phyloP scores from a whole-genome alignment of 306 rosid genomes.

The Nissolia schottii region DNA sequence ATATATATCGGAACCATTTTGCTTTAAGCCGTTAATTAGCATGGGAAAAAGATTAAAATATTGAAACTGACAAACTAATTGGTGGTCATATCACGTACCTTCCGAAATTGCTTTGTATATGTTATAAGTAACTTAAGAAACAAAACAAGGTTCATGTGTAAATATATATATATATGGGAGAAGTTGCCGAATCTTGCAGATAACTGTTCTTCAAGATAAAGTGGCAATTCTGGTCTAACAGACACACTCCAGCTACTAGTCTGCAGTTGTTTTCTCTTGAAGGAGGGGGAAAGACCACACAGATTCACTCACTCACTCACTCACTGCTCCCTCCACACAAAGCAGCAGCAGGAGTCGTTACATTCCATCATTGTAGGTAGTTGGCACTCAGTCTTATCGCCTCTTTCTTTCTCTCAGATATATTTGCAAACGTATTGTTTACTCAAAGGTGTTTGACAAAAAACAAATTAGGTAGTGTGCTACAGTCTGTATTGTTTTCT shows the following conservation, averaged over 20 bases:
- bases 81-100: no score
- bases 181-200: conserved; percentile 21
- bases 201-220: conserved; percentile 13
- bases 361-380: conserved; percentile 29
- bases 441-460: conserved; percentile 28
- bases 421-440: conserved; percentile 31
- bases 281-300: conserved; percentile 14
- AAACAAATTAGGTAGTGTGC: background rate
- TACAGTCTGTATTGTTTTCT: no score
- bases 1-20: no score
- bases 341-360: no score
- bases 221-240: conserved; percentile 23
- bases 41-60: background rate
- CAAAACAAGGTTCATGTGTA: conserved; percentile 14
- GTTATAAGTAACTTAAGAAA: conserved; percentile 40
- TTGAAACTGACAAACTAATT: no score
- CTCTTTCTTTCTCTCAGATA: background rate
- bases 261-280: conserved; percentile 36
- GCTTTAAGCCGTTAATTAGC: background rate
- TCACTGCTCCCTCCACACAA: background rate
- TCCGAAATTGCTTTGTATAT: conserved; percentile 19
- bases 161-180: no score
- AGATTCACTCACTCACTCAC: background rate
- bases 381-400: background rate
- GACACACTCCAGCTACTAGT: no score